Base-by-base conservation (phyloP, 352 stramenopile genomes). In the Phytophthora tentaculata region DNA sequence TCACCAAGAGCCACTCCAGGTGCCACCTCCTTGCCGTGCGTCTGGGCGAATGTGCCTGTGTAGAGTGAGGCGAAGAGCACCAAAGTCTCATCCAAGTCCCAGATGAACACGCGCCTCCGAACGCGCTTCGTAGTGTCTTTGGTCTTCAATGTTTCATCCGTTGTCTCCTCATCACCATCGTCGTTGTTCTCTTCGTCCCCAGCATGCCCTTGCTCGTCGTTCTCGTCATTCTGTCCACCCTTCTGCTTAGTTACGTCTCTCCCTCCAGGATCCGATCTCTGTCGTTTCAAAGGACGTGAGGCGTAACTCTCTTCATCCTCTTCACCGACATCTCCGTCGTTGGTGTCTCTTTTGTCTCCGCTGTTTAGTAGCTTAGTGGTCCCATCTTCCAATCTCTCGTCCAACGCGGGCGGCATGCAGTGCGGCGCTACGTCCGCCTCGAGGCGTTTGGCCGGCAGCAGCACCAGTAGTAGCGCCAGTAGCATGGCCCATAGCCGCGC, bases 31-130 rank as follows among this genome's bases (percentile, higher is more conserved):
- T 89, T 89, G 23, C 79, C 77, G 49, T 89, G 80, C 8, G 64
- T 71, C 26, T 84, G 77, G 20, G 87, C 87, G 44, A 92, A 95
- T 9, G 79, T 67, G 14, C 87, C 85, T 17, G 80, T 92, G 65
- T 89, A 95, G 49, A 95, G 70, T 54, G 85, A 95, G 22, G 84
- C 86, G 57, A 95, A 94, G 19, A 95, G 74, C 56, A 95, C 76
- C 23, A 95, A 71, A 49, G 87, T 95, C 76, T 95, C 85, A 58
- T 95, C 87, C 24, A 95, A 61, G 47, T 95, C 87, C 87, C 87
- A 95, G 52, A 95, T 95, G 58, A 88, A 80, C 48, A 95, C 86
- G 22, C 82, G 82, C 4, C 73, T 71, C 39, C 70, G 61, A 23
- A 56, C 26, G 3, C 45, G 52, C 14, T 66, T 68, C 19, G 16